These are phyloP conservation scores for Neurospora terricola DNA, from an alignment of 495 filamentous ascomycete species.

Conservation along the genomic window DNA sequence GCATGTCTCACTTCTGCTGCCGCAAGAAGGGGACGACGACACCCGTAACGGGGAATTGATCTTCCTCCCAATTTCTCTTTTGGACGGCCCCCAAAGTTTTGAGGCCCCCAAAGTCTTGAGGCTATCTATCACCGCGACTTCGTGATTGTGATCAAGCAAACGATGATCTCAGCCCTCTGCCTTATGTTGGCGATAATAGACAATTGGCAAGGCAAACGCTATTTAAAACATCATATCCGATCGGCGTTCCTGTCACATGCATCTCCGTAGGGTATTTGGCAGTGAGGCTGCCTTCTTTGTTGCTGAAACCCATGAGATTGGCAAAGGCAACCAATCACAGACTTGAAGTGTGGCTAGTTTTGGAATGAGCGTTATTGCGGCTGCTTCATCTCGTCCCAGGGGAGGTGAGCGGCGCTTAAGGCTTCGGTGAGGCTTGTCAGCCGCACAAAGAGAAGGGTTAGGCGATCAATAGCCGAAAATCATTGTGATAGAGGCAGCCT, in stretches of 20 bases:
- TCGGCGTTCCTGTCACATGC: background rate
- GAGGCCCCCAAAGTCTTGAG: background rate
- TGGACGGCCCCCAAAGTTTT: background rate
- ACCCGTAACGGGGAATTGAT: background rate
- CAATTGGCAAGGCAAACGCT: background rate
- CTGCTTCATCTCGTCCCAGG: too few species aligned
- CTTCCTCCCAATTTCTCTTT: background rate
- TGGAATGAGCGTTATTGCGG: too few species aligned
- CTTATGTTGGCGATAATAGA: background rate
- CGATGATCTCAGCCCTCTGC: background rate
- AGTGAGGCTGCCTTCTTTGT: background rate
- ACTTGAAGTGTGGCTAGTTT: background rate
- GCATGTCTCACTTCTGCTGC: background rate
- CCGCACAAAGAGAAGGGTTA: background rate
- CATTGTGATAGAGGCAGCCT: background rate
- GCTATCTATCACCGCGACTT: background rate
- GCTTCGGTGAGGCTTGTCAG: background rate
- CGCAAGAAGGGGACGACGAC: background rate
- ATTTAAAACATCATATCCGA: background rate
- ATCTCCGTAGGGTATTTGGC: background rate
- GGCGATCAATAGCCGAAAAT: background rate
- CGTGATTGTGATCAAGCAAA: background rate
- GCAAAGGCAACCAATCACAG: background rate
- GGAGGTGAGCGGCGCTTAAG: background rate
- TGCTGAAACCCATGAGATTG: background rate